Evolutionary conservation across 1,284 basidiomycete species (phyloP).

Genomic region (Apiotrichum veenhuisii): DNA sequence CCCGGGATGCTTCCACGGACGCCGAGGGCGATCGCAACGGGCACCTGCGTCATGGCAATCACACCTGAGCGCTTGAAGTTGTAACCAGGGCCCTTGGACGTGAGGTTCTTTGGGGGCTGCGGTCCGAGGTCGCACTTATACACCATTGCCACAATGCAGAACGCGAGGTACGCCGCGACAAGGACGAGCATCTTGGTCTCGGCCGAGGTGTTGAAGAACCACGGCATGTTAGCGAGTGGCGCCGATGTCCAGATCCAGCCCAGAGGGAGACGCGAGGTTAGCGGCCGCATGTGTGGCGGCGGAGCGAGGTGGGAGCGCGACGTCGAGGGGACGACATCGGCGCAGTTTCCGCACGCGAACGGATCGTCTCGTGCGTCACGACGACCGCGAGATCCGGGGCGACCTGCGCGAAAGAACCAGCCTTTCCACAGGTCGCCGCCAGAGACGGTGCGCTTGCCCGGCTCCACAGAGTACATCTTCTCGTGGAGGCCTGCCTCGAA

Average conservation of each 20-base stretch:
- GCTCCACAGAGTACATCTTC: background rate
- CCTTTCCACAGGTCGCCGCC: conserved; percentile 33
- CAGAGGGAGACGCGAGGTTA: conserved; percentile 30
- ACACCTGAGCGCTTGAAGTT: conserved; percentile 42
- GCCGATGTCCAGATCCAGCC: conserved; percentile 24
- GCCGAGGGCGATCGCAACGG: conserved; percentile 45
- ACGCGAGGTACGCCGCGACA: conserved; percentile 31
- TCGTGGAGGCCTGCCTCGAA: conserved; percentile 4
- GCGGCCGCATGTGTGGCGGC: conserved; percentile 34
- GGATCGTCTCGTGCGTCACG: background rate
- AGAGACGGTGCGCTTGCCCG: conserved; percentile 16
- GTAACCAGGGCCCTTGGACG: conserved; percentile 27
- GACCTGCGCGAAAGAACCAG: conserved; percentile 26
- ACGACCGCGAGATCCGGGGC: background rate
- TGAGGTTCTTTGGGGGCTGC: conserved; percentile 11
- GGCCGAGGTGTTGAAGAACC: conserved; percentile 26
- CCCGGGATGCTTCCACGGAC: conserved; percentile 45
- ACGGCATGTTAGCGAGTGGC: conserved; percentile 32
- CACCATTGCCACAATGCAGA: conserved; percentile 31
- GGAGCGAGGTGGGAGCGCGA: conserved; percentile 20
- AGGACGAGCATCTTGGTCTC: conserved; percentile 32
- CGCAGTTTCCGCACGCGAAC: background rate
- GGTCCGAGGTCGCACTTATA: conserved; percentile 26
- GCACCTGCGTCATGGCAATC: conserved; percentile 43
- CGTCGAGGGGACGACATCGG: background rate